Base-by-base conservation (phyloP, 2,329 filamentous ascomycete genomes). In the Aspergillus novofumigatus region DNA sequence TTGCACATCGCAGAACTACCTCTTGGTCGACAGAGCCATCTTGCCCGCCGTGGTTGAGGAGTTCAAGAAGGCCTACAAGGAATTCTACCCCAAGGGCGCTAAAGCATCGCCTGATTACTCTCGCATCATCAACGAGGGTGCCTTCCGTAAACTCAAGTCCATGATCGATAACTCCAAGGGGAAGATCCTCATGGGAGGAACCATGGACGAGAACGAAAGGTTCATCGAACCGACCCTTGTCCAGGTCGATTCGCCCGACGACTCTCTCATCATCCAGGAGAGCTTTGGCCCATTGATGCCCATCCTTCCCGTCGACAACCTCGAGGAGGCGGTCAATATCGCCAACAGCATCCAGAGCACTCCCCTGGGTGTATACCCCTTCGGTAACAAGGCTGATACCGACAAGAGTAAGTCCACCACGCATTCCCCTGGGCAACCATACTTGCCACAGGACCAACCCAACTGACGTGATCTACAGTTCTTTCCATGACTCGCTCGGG, bases 141-240 rank as follows among this genome's bases (percentile, higher is more conserved):
- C 94, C 65, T 97, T 93, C 76, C 79, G 84, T 60, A 87, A 93
- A 41, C 82, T 97, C 65, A 96, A 94, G 83, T 85, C 86, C 68
- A 92, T 97, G 90, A 79, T 99, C n/a, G 91, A 96, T 72, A 82
- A 85, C 56, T 89, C 85, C 55, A 83, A 84, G 60, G 94, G 94
- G 73, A 89, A 90, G 77, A 91, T 99, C 62, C 81, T 97, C 51
- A 78, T 96, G 67, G 94, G 94, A 52, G 94, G 94, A 51, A 85
- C 87, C 54, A 87, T 89, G 78, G 91, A 97, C 72, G 87, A 90
- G 70, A 80, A 83, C 38, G 83, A 91, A 32, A 86, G 89, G 51
- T 97, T 89, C 75, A 94, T 99, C 65, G 91, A 93, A 72, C 91
- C 92, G 0, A 99, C 94, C 0, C 86, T 93, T n/a, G 86, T 99